These are phyloP conservation scores for Diospyros kaki DNA, from an alignment of 148 eudicot genomes.

Conservation along the genomic window DNA sequence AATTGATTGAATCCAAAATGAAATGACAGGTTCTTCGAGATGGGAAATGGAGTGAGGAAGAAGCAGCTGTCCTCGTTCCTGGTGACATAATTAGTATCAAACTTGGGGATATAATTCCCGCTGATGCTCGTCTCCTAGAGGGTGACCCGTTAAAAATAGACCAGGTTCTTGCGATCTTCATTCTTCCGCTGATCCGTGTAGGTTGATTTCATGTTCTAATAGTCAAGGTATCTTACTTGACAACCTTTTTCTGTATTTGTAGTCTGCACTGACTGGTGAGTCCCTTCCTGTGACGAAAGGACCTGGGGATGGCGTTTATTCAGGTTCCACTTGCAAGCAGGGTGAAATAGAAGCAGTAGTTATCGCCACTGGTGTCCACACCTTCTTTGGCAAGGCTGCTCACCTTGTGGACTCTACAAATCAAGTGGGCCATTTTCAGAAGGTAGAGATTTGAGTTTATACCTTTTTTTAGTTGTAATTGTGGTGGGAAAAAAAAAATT, in stretches of 20 bases:
- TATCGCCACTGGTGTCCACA: conserved; percentile 51
- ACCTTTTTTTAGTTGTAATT: background rate
- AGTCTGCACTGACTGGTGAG: conserved; percentile 58
- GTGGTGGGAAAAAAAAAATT: background rate
- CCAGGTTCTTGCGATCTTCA: conserved; percentile 23
- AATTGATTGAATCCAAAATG: background rate
- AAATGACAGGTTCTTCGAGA: conserved; percentile 44
- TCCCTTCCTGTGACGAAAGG: conserved; percentile 51
- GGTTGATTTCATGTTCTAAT: background rate
- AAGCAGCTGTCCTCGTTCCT: conserved; percentile 44
- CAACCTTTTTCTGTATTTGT: conserved; percentile 16
- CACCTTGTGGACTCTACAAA: conserved; percentile 51
- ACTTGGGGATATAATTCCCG: conserved; percentile 52
- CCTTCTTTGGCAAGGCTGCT: conserved; percentile 59
- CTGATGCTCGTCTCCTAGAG: conserved; percentile 50
- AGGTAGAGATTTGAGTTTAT: conserved; percentile 20
- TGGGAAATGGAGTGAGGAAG: conserved; percentile 48
- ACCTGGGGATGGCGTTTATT: conserved; percentile 43
- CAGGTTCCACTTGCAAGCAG: conserved; percentile 57
- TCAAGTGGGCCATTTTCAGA: conserved; percentile 52
- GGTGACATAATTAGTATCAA: conserved; percentile 47
- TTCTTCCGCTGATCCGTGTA: background rate
- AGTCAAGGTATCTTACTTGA: background rate
- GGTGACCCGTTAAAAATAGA: conserved; percentile 57
- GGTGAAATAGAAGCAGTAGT: conserved; percentile 57